A percentile compares a stretch with the other conserved stretches of the same genome.
These are phyloP conservation scores for Plantago coronopus DNA, from an alignment of 305 asterid genomes.

Conservation along the genomic window DNA sequence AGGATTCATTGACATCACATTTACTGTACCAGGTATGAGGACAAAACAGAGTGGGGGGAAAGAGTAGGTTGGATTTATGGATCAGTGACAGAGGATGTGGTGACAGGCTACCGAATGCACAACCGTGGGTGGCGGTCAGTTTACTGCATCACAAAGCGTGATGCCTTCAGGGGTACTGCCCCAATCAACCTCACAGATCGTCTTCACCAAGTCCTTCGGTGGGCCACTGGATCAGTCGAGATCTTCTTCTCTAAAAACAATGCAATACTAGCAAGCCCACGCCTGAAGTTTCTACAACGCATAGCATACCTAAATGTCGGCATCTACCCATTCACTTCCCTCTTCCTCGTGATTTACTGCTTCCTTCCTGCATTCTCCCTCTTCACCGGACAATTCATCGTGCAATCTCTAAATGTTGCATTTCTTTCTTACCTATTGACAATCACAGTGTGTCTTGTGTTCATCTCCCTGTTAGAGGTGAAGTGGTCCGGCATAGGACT, in stretches of 20 bases:
- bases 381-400: constrained; percentile 85
- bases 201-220: constrained; percentile 93
- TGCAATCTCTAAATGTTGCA: constrained; percentile 41
- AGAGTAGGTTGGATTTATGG: constrained; percentile 97
- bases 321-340: constrained; percentile 88
- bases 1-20: too few species aligned
- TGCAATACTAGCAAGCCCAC: constrained; percentile 62
- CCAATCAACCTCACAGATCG: constrained; percentile 95
- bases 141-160: constrained; percentile 92
- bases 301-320: constrained; percentile 90
- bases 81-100: constrained; percentile 96
- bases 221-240: constrained; percentile 99
- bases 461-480: constrained; percentile 82
- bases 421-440: constrained; percentile 65
- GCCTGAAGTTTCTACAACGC: constrained; percentile 90
- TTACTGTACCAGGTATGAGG: constrained; percentile 60
- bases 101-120: constrained; percentile 98
- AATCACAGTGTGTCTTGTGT: constrained; percentile 58
- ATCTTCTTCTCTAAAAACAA: constrained; percentile 92
- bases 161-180: constrained; percentile 90
- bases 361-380: constrained; percentile 87
- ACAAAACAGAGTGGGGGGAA: constrained; percentile 98
- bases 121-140: constrained; percentile 97
- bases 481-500: constrained; percentile 94
- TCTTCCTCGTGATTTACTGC: constrained; percentile 79